Base-by-base conservation (phyloP, 1,284 basidiomycete species). In the Tilletia horrida region DNA sequence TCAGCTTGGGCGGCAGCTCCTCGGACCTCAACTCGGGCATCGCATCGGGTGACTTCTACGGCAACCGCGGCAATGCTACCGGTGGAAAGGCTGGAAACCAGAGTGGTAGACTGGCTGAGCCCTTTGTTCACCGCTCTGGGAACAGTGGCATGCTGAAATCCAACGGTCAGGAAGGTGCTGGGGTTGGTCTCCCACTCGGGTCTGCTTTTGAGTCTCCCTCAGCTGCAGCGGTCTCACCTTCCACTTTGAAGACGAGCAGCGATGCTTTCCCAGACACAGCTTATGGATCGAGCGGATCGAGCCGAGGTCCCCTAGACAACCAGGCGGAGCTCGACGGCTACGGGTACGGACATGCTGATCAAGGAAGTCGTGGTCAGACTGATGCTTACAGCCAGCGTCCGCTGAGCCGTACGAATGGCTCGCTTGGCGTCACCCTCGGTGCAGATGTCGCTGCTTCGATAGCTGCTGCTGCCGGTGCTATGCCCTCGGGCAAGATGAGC, bases 381-480 rank as follows among this genome's bases (percentile, higher is more conserved):
- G 55, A 18, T 2, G 18, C 55, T 25, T 25, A 29, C 29, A 40
- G 14, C 16, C 31, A 25, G 27, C 55, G 55, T 35, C 55, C 55
- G 3, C 14, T 31, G 13, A 59, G 55, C 27, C 27, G 55, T 16
- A 40, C 27, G 27, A 31, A 25, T 9, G 55, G 55, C 23, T 59
- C 55, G 13, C 55, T 59, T 3, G 55, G 55, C 21, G 31, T 59
- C 25, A 59, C 27, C 4, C 55, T 59, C 14, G 55, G 55, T n/a
- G 11, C 55, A 35, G 55, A 59, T 27, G 55, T 59, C 14, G 55
- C 55, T 40, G 55, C 55, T n/a, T 59, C 55, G 13, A 59, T 59
- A 14, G 55, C 55, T 11, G 55, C 55, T 16, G 55, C 55, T 29
- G 55, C 50, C n/a, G 50, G 50, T 27, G 50, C 50, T 52, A 21